phyloP scores from a whole-genome alignment of 75 land plant genomes.

The Isoetes taiwanensis region DNA sequence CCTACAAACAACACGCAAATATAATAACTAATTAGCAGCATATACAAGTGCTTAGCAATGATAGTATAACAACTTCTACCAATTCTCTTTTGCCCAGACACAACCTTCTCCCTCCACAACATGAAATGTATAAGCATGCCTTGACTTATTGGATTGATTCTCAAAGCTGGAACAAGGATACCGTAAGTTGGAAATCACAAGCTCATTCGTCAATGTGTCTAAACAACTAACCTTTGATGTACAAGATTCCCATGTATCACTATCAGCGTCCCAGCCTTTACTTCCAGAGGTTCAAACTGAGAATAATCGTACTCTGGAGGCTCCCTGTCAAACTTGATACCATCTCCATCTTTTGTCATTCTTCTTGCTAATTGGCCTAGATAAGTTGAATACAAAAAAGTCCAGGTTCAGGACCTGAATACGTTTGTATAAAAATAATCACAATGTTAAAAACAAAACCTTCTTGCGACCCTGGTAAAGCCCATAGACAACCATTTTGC shows the following conservation, averaged over 20 bases:
- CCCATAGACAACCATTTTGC: constrained; percentile 89
- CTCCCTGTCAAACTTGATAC: constrained; percentile 54
- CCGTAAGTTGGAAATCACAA: not conserved
- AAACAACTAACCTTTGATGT: constrained; percentile 69
- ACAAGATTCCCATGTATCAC: constrained; percentile 85
- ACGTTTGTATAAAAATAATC: too few relatives aligned
- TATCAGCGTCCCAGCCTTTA: constrained; percentile 83
- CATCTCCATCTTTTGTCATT: constrained; percentile 47
- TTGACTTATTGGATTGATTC: constrained; percentile 70
- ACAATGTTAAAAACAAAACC: constrained; percentile 34
- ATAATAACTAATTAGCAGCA: too few relatives aligned
- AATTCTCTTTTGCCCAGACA: constrained; percentile 60
- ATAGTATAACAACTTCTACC: constrained; percentile 41
- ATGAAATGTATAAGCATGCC: constrained; percentile 91
- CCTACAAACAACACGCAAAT: too few relatives aligned
- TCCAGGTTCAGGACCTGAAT: too few relatives aligned
- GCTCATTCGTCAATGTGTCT: not conserved
- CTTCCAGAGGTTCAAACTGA: constrained; percentile 87
- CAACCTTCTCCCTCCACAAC: constrained; percentile 66
- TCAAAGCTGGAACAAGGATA: constrained; percentile 46
- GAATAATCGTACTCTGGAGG: constrained; percentile 63
- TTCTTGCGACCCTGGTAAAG: constrained; percentile 90
- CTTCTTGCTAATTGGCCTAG: constrained; percentile 36
- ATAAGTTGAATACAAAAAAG: too few relatives aligned
- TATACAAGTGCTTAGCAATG: too few relatives aligned